Evolutionary conservation across 345 rosid species (phyloP).

Genomic region (Leavenworthia alabamica): DNA sequence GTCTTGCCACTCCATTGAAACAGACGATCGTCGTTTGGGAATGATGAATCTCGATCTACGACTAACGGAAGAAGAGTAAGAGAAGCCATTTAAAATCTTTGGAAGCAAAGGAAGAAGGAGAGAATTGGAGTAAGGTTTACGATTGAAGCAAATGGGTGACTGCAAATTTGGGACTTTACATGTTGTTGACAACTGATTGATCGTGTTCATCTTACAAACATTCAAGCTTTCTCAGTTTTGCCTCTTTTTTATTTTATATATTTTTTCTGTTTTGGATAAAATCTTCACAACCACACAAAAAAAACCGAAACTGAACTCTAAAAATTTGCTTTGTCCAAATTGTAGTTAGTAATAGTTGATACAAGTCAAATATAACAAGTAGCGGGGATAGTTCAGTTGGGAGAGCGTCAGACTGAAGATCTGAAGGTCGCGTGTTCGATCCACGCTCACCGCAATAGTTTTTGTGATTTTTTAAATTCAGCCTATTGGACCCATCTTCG

Average conservation of each 20-base stretch:
- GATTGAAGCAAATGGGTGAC: constrained; percentile 5
- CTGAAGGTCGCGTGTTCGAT: constrained; percentile 98
- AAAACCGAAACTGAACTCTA: background rate
- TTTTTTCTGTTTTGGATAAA: background rate
- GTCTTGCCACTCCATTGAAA: constrained; percentile 92
- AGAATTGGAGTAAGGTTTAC: constrained; percentile 31
- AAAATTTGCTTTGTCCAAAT: no score
- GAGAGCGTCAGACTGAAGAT: constrained; percentile 99
- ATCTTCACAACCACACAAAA: constrained; percentile 4
- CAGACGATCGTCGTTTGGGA: constrained; percentile 46
- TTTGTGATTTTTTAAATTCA: no score
- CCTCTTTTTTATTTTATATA: background rate
- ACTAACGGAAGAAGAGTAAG: constrained; percentile 11
- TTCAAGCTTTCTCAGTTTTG: constrained; percentile 12
- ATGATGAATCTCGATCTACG: constrained; percentile 26
- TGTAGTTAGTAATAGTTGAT: no score
- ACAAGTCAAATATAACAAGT: no score
- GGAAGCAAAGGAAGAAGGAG: background rate
- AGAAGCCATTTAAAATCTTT: constrained; percentile 34
- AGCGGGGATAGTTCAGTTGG: constrained; percentile 73
- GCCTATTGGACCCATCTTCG: no score
- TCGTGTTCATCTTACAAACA: constrained; percentile 30
- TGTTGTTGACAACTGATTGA: constrained; percentile 1
- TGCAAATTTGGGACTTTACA: constrained; percentile 13
- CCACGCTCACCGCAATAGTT: constrained; percentile 97